Evolutionary conservation across 192 early-diverging fungal genomes (phyloP), one percentile per base, ranked within the genome.

Genomic region (Coemansia sp.): DNA sequence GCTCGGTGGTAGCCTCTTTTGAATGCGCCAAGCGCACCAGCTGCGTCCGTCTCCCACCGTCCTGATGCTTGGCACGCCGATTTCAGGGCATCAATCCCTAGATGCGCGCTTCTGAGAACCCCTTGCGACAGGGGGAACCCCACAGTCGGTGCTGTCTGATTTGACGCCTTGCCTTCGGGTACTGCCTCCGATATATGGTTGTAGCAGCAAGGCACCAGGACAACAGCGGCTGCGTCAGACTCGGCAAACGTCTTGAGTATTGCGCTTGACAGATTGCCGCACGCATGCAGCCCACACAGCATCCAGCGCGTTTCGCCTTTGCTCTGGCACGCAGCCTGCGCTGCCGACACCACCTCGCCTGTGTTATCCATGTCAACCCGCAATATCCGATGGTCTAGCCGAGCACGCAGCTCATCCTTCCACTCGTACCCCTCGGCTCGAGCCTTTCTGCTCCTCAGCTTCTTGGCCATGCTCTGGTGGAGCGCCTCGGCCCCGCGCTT

Each of bases 161-260:
- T 5, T 12, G 36, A 4, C 41, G 52, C 39, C 42, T 59, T 43
- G n/a, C 19, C 39, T 7, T 43, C 15, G 51, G 21, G 21, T 10
- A 6, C 48, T 16, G 41, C 36, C 63, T 93, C 91, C 0, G 91
- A 83, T 15, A 95, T 77, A 67, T 81, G 84, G 77, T 96, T 92
- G 72, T 96, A 95, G 76, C 94, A 96, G 84, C 94, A 94, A 10
- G 91, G 89, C 11, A 93, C 91, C 51, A 85, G 82, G 13, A 88
- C 89, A 41, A 93, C 69, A 13, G 80, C 78, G 10, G 73, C 78
- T 9, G 87, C 84, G 8, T 80, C 72, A 39, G 82, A 84, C 61
- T 87, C 83, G 4, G 85, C 81, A 72, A 88, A 93, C 21, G 87
- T 67, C 46, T 85, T 79, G 9, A 95, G 82, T 66, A 93, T 87